phyloP scores from a whole-genome alignment of 805 yeast genomes.

The Limtongia smithiae region DNA sequence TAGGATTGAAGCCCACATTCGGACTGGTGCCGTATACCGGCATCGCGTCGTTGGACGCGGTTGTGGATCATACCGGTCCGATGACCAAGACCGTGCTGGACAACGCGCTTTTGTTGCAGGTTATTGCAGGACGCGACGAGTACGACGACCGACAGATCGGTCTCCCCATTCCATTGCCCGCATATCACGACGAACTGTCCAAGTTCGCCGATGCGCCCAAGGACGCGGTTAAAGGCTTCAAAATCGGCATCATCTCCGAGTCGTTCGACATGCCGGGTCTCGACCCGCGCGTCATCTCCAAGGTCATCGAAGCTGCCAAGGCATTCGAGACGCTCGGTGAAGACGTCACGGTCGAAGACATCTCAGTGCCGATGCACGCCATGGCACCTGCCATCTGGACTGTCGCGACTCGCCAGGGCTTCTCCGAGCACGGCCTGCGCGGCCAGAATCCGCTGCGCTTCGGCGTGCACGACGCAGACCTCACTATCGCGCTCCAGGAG shows the following conservation, averaged over 20 bases:
- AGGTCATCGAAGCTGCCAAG: constrained; percentile 36
- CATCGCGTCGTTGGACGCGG: constrained; percentile 38
- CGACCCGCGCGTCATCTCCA: constrained; percentile 34
- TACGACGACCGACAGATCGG: constrained; percentile 38
- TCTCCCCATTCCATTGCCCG: constrained; percentile 28
- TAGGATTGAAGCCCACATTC: constrained; percentile 46
- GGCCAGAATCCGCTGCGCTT: constrained; percentile 22
- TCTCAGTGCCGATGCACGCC: constrained; percentile 40
- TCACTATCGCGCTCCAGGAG: constrained; percentile 9
- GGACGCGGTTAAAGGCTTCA: constrained; percentile 35
- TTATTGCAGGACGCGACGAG: constrained; percentile 40
- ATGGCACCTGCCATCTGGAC: constrained; percentile 43
- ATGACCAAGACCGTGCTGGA: constrained; percentile 40
- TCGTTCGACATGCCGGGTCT: constrained; percentile 39
- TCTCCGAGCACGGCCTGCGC: constrained; percentile 24
- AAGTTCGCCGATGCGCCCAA: constrained; percentile 14
- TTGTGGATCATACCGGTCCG: constrained; percentile 42
- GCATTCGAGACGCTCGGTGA: constrained; percentile 38
- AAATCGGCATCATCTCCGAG: constrained; percentile 39
- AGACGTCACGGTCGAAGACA: constrained; percentile 39
- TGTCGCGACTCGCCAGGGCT: constrained; percentile 30
- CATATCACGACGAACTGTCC: constrained; percentile 30
- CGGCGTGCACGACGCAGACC: constrained; percentile 22
- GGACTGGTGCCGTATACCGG: constrained; percentile 45
- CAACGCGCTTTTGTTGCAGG: constrained; percentile 38